Conservation (phyloP, 371 early-diverging fungal genomes). For the Lichtheimia hyalospora region DNA sequence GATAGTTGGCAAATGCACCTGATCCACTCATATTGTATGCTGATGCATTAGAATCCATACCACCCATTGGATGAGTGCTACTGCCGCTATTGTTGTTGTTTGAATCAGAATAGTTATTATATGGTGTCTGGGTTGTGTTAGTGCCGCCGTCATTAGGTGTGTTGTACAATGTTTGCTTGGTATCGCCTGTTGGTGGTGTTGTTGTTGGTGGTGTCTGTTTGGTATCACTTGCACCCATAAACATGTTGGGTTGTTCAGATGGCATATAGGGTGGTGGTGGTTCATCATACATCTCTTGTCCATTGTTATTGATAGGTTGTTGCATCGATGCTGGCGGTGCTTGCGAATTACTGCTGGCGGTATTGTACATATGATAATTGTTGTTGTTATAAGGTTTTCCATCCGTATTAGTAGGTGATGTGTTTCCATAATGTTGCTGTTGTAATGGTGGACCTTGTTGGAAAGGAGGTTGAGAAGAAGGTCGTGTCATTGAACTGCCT, state of each 20-base stretch:
- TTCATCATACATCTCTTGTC: constrained; percentile 4
- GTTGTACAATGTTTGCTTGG: constrained; percentile 1
- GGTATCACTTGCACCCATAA: background rate
- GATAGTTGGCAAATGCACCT: constrained; percentile 1
- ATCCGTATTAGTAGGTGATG: background rate
- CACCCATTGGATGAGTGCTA: background rate
- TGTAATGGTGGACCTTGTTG: background rate
- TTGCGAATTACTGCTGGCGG: background rate
- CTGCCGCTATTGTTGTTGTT: background rate
- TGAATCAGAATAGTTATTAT: too few relatives aligned
- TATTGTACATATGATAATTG: background rate
- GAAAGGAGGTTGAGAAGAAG: background rate
- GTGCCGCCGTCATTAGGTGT: background rate
- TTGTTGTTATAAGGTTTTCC: background rate
- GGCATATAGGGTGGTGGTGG: constrained; percentile 17
- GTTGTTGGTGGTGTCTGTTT: background rate
- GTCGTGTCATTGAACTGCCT: background rate
- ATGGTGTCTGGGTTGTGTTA: background rate
- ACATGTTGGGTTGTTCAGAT: background rate
- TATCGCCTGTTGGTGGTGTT: constrained; percentile 4
- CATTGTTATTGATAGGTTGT: background rate
- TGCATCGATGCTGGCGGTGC: background rate
- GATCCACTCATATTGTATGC: background rate
- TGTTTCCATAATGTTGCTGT: constrained; percentile 5
- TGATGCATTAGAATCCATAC: background rate